Conservation (phyloP, 2,329 filamentous ascomycete species). For the Botryosphaeria dothidea region DNA sequence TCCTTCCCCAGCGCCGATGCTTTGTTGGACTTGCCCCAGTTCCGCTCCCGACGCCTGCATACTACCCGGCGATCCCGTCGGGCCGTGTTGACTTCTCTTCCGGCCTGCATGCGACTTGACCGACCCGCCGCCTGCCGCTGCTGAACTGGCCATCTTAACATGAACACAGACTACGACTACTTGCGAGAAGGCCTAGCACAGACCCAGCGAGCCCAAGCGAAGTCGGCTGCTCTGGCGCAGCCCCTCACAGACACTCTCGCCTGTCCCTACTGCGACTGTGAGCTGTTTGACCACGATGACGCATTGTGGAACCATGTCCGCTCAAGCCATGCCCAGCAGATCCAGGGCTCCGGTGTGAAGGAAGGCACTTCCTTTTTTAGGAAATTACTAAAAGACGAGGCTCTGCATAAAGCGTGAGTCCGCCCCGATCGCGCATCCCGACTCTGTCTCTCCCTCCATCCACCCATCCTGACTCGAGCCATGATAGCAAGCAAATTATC, state of each 20-base stretch:
- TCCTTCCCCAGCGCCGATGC: constrained; percentile 1
- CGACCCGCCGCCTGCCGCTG: constrained; percentile 6
- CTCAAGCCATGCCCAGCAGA: constrained; percentile 28
- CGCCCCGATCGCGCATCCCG: constrained; percentile 7
- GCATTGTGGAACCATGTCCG: constrained; percentile 31
- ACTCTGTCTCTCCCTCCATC: neutral
- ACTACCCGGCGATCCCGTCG: neutral
- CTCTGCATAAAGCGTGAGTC: constrained; percentile 28
- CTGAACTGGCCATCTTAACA: constrained; percentile 11
- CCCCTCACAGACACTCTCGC: neutral
- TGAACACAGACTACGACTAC: constrained; percentile 16
- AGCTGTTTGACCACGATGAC: constrained; percentile 31
- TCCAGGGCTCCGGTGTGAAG: constrained; percentile 23
- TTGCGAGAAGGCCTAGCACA: neutral
- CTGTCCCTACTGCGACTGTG: constrained; percentile 33
- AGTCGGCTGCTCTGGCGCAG: constrained; percentile 2
- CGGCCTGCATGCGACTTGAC: constrained; percentile 8
- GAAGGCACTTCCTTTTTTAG: constrained; percentile 25
- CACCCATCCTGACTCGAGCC: neutral
- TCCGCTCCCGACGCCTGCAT: neutral
- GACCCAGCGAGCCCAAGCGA: constrained; percentile 8
- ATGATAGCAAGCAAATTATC: neutral
- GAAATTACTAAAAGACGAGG: constrained; percentile 27
- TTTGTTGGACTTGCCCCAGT: neutral
- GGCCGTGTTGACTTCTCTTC: neutral